A percentile compares a stretch with the other conserved stretches of the same genome.
Evolutionary conservation across 768 basidiomycete species (phyloP).

Genomic region (Dictyophora rubrovolvata): DNA sequence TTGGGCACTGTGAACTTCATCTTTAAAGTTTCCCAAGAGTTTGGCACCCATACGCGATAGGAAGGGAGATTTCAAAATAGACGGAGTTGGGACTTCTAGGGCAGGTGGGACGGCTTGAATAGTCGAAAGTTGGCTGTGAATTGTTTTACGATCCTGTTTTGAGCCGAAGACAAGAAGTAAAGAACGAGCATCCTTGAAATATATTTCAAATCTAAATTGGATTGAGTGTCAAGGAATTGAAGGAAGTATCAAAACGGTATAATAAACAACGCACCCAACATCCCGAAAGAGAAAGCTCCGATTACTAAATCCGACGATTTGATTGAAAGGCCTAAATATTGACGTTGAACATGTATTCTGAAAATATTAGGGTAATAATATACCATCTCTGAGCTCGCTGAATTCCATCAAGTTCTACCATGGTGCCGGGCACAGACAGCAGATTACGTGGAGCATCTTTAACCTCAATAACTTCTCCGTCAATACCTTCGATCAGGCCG

Average conservation of each 20-base stretch:
- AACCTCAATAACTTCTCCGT: slow-evolving; percentile 82
- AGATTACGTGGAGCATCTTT: slow-evolving; percentile 73
- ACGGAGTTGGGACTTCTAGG: slow-evolving; percentile 38
- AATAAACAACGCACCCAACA: slow-evolving; percentile 55
- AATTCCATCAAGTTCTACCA: slow-evolving; percentile 68
- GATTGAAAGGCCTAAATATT: slow-evolving; percentile 56
- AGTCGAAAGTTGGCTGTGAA: slow-evolving; percentile 23
- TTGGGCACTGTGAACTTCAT: slow-evolving; percentile 63
- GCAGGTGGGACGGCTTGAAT: slow-evolving; percentile 14
- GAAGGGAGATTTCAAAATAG: slow-evolving; percentile 41
- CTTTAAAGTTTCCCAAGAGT: slow-evolving; percentile 40
- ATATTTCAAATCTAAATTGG: slow-evolving; percentile 64
- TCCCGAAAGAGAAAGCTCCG: slow-evolving; percentile 85
- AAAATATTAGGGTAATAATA: slow-evolving; percentile 14
- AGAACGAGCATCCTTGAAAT: slow-evolving; percentile 87
- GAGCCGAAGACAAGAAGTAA: slow-evolving; percentile 75
- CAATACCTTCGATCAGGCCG: slow-evolving; percentile 76
- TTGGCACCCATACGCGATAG: slow-evolving; percentile 44
- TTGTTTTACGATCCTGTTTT: slow-evolving; percentile 45
- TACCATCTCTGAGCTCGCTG: slow-evolving; percentile 80
- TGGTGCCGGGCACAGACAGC: slow-evolving; percentile 77
- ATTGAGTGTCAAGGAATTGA: neutral
- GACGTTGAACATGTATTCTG: slow-evolving; percentile 7
- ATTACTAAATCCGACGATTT: slow-evolving; percentile 69
- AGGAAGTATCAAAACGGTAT: neutral